These are phyloP conservation scores for Tetramitus jugosus DNA, from an alignment of 208 protist genomes.

Conservation along the genomic window DNA sequence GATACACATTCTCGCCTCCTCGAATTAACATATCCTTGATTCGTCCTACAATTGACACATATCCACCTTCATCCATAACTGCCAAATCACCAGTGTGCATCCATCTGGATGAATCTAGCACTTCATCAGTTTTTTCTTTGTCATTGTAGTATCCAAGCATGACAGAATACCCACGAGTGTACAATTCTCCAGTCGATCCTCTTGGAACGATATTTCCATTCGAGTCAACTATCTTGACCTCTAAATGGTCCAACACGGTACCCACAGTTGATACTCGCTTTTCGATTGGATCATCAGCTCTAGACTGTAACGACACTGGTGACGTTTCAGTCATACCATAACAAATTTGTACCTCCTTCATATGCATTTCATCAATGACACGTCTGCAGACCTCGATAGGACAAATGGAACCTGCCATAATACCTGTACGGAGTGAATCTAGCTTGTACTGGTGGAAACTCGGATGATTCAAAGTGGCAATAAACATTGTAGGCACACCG, in stretches of 20 bases:
- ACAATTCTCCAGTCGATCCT: conserved; percentile 42
- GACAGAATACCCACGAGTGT: conserved; percentile 43
- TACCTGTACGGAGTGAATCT: conserved; percentile 45
- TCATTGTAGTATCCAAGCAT: conserved; percentile 54
- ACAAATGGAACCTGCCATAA: conserved; percentile 51
- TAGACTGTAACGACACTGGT: conserved; percentile 48
- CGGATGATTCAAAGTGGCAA: conserved; percentile 39
- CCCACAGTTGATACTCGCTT: conserved; percentile 44
- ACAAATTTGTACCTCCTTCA: conserved; percentile 43
- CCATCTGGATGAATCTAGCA: conserved; percentile 41
- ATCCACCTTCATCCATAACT: conserved; percentile 47
- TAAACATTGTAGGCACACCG: conserved; percentile 62
- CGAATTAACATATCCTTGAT: conserved; percentile 57
- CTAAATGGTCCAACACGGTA: conserved; percentile 43
- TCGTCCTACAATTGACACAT: conserved; percentile 45
- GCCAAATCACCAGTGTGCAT: conserved; percentile 46
- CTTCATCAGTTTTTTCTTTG: conserved; percentile 25
- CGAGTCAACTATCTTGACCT: conserved; percentile 43
- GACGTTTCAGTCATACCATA: conserved; percentile 60
- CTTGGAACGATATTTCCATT: conserved; percentile 29
- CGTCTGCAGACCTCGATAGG: conserved; percentile 46
- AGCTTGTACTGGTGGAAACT: conserved; percentile 43
- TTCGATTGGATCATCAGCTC: conserved; percentile 26
- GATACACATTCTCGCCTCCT: conserved; percentile 58
- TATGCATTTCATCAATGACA: conserved; percentile 43